A percentile compares a stretch with the other conserved stretches of the same genome.
Conservation (phyloP, 805 yeast species). For the Lachancea waltii region DNA sequence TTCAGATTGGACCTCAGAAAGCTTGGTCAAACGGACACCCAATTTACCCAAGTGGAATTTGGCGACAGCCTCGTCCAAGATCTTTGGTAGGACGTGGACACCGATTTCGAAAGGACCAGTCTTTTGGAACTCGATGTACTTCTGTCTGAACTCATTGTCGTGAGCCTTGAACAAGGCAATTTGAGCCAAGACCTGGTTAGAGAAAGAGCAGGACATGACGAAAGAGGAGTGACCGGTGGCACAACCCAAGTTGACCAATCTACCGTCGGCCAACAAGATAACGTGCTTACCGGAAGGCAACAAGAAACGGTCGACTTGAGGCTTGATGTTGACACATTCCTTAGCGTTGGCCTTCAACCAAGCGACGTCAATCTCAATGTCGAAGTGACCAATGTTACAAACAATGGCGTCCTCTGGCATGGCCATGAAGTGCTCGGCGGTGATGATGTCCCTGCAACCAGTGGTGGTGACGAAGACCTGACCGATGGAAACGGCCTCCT, state of each 20-base stretch:
- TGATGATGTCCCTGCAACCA: slow-evolving; percentile 98
- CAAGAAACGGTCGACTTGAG: slow-evolving; percentile 97
- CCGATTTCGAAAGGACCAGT: slow-evolving; percentile 86
- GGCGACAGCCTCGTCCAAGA: slow-evolving; percentile 98
- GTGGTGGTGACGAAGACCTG: slow-evolving; percentile 99
- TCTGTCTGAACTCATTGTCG: slow-evolving; percentile 69
- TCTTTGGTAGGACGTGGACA: slow-evolving; percentile 95
- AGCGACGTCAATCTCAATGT: slow-evolving; percentile 98
- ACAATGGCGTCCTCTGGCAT: slow-evolving; percentile 99
- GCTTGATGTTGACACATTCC: slow-evolving; percentile 94
- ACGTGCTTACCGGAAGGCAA: slow-evolving; percentile 85
- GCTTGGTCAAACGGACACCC: slow-evolving; percentile 78
- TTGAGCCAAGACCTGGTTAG: slow-evolving; percentile 98
- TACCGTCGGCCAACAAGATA: slow-evolving; percentile 96
- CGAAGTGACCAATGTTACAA: slow-evolving; percentile 99
- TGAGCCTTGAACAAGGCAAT: slow-evolving; percentile 91
- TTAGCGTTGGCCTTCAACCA: slow-evolving; percentile 94
- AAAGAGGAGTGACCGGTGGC: slow-evolving; percentile 99
- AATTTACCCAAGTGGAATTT: slow-evolving; percentile 92
- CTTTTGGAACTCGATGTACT: slow-evolving; percentile 85
- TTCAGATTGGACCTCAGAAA: slow-evolving; percentile 78
- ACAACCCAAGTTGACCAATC: slow-evolving; percentile 98
- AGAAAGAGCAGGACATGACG: slow-evolving; percentile 99
- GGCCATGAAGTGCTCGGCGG: slow-evolving; percentile 72
- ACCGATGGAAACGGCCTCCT: slow-evolving; percentile 85